Evolutionary conservation across 805 yeast species (phyloP).

Genomic region (Barnettozyma sucrosica): DNA sequence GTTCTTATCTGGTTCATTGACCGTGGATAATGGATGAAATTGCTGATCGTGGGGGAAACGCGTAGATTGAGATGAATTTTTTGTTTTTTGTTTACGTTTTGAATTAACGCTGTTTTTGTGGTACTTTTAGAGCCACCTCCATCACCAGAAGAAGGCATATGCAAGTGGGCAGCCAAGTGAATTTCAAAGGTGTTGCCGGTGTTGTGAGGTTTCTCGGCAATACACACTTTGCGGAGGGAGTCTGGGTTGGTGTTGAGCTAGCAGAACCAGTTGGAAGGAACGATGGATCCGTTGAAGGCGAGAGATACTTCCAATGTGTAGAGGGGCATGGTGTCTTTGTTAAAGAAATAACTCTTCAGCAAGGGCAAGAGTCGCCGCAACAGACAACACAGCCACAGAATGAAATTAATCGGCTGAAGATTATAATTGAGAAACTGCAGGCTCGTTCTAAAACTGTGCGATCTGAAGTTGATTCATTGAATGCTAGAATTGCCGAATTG

Average conservation of each 20-base stretch:
- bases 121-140: not conserved
- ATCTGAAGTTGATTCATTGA: conserved; percentile 27
- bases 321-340: conserved; percentile 54
- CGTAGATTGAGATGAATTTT: not conserved
- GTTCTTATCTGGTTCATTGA: conserved; percentile 2
- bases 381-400: not conserved
- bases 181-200: conserved; percentile 31
- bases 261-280: conserved; percentile 77
- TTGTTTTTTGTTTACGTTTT: not conserved
- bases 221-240: conserved; percentile 55
- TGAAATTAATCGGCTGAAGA: conserved; percentile 17
- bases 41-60: not conserved
- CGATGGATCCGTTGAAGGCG: conserved; percentile 66
- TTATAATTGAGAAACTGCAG: conserved; percentile 41
- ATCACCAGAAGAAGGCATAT: not conserved
- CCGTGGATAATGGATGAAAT: not conserved
- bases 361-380: not conserved
- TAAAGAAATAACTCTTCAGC: conserved; percentile 31
- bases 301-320: conserved; percentile 48
- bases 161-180: conserved; percentile 14
- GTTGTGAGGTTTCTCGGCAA: conserved; percentile 44
- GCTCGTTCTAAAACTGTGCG: conserved; percentile 35
- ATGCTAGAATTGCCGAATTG: conserved; percentile 1
- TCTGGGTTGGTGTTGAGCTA: conserved; percentile 80
- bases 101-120: not conserved